Conservation (phyloP, 2,329 filamentous ascomycete species). For the Exophiala mesophila region DNA sequence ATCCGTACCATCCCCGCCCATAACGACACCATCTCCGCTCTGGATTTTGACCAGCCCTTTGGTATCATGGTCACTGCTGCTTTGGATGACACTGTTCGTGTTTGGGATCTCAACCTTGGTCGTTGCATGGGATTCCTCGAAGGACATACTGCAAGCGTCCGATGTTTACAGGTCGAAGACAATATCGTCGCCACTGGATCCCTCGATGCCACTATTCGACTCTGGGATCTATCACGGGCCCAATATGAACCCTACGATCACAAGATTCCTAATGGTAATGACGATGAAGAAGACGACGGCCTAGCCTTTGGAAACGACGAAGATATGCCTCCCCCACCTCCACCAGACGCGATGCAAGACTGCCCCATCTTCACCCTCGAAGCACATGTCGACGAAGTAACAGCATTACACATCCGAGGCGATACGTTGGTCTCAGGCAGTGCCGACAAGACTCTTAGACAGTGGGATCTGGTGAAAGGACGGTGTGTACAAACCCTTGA, state of each 20-base stretch:
- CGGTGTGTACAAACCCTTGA: constrained; percentile 95
- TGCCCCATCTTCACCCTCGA: constrained; percentile 84
- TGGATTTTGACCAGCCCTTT: constrained; percentile 97
- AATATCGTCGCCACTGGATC: constrained; percentile 93
- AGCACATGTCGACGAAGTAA: constrained; percentile 90
- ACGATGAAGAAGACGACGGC: constrained; percentile 50
- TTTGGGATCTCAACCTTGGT: constrained; percentile 94
- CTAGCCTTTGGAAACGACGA: constrained; percentile 69
- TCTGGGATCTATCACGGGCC: constrained; percentile 91
- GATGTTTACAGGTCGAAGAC: constrained; percentile 88
- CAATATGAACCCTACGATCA: constrained; percentile 70
- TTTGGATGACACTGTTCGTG: constrained; percentile 85
- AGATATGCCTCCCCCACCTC: constrained; percentile 62
- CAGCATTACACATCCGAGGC: constrained; percentile 83
- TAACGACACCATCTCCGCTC: constrained; percentile 76
- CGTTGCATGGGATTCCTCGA: constrained; percentile 87
- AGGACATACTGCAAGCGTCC: constrained; percentile 89
- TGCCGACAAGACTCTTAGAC: constrained; percentile 91
- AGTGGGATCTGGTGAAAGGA: constrained; percentile 97
- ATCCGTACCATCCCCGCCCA: constrained; percentile 89
- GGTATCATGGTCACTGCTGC: constrained; percentile 90
- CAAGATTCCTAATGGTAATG: constrained; percentile 42
- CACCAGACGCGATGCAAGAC: constrained; percentile 74
- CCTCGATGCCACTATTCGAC: constrained; percentile 84
- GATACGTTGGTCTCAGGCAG: constrained; percentile 92